A percentile compares a stretch with the other conserved stretches of the same genome.
Conservation (phyloP, 1,139 yeast species). For the Sugiyamaella neomexicana region DNA sequence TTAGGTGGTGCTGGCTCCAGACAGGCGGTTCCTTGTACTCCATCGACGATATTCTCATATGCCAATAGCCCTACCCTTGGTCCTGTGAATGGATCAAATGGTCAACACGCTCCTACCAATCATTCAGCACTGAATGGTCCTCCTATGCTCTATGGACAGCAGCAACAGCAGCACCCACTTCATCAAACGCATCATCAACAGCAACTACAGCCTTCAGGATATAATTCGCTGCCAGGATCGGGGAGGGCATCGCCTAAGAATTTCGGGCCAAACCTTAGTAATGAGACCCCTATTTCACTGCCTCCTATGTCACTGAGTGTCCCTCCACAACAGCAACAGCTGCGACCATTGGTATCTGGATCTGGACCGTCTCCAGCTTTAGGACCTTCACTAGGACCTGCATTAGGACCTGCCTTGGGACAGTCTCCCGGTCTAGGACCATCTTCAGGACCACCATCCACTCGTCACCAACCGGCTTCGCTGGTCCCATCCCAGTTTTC, state of each 20-base stretch:
- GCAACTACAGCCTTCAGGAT: slow-evolving; percentile 13
- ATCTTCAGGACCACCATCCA: background rate
- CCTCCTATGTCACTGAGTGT: slow-evolving; percentile 11
- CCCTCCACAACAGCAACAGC: slow-evolving; percentile 3
- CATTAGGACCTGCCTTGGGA: background rate
- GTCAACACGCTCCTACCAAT: slow-evolving; percentile 13
- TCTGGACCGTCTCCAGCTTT: background rate
- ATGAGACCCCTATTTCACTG: slow-evolving; percentile 2
- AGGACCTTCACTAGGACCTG: background rate
- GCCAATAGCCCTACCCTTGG: slow-evolving; percentile 28
- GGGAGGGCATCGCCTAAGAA: slow-evolving; percentile 14
- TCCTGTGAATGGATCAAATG: slow-evolving; percentile 18
- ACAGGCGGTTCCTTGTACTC: slow-evolving; percentile 18
- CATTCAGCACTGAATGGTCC: background rate
- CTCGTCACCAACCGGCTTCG: background rate
- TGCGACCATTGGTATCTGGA: background rate
- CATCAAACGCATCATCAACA: slow-evolving; percentile 15
- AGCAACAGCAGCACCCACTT: slow-evolving; percentile 16
- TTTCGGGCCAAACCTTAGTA: background rate
- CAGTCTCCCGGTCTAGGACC: background rate
- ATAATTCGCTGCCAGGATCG: slow-evolving; percentile 14
- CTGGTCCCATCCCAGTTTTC: background rate
- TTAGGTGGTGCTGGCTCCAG: background rate
- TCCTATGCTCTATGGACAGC: slow-evolving; percentile 11
- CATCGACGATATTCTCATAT: slow-evolving; percentile 24